Evolutionary conservation across 805 yeast genomes (phyloP), one percentile per base, ranked within the genome.

Genomic region (Kazachstania martiniae): DNA sequence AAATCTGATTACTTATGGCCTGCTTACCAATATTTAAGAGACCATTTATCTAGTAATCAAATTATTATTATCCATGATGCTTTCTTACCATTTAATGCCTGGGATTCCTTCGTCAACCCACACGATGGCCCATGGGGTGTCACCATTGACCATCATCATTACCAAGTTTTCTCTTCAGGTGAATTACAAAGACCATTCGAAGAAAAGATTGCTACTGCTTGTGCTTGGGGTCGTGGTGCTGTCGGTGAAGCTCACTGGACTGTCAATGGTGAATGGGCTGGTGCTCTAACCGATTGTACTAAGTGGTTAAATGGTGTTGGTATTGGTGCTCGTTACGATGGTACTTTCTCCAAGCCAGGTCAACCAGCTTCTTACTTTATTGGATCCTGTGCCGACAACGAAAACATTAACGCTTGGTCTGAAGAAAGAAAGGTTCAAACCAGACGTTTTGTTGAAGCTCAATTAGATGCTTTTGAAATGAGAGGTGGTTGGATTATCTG

Each of bases 201-300:
- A 43, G 71, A 74, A 28, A 91, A 80, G 47, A 46, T 89, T 31
- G 42, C 57, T 21, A 49, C 60, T 25, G 74, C 77, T 3, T 72
- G 79, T 51, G 51, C 56, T 15, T 69, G 73, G 61, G 76, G 72
- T 29, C 36, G 56, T 36, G 52, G 59, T 31, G 59, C 68, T 25
- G 36, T 49, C 9, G 36, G 46, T 27, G 85, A 81, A 53, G 57
- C 64, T 46, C 84, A 80, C 56, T 81, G 89, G 83, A 69, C 70
- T 33, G 65, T 86, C 21, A 69, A 74, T 28, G 96, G 95, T 39
- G 95, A 86, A 62, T 87, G 89, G 83, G 65, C 83, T 16, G 94
- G 86, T 9, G 96, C 96, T 1, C 66, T 87, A 42, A 86, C 95
- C 3, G 95, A 87, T 60, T 87, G 96, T 63, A 72, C 91, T 5